Evolutionary conservation across 345 rosid genomes (phyloP).

Genomic region (Citrus australasica): DNA sequence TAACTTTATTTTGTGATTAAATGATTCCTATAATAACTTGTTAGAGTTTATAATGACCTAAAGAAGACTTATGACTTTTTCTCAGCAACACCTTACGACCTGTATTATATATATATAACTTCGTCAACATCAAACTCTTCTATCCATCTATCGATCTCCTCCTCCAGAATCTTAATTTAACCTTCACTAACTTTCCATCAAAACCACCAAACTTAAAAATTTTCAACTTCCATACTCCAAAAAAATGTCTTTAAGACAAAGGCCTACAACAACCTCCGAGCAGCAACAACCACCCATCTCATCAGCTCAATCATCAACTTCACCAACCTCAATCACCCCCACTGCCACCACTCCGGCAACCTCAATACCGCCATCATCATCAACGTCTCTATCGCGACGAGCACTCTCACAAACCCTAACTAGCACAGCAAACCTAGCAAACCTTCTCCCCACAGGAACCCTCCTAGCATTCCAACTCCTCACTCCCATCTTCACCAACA

Average conservation of each 20-base stretch:
- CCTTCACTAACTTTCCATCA: neutral
- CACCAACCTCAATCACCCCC: constrained; percentile 8
- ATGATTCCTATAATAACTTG: too few species aligned
- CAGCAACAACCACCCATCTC: constrained; percentile 12
- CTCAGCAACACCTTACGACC: too few species aligned
- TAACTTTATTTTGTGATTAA: too few species aligned
- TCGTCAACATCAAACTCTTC: neutral
- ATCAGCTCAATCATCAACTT: neutral
- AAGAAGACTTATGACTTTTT: too few species aligned
- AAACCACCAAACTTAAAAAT: neutral
- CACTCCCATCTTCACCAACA: constrained; percentile 73
- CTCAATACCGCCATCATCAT: constrained; percentile 31
- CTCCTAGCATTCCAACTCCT: constrained; percentile 83
- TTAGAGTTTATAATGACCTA: too few species aligned
- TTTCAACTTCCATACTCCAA: neutral
- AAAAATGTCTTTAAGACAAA: constrained; percentile 26
- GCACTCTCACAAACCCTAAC: constrained; percentile 77
- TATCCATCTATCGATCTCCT: neutral
- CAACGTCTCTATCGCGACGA: constrained; percentile 38
- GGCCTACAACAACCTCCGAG: constrained; percentile 25
- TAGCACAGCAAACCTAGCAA: constrained; percentile 78
- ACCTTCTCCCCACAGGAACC: constrained; percentile 95
- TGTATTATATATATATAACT: neutral
- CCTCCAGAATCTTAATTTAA: too few species aligned
- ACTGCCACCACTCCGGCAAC: constrained; percentile 23